A percentile compares a stretch with the other conserved stretches of the same genome.
These are phyloP conservation scores for Penicillium sp. DNA, from an alignment of 2,329 filamentous ascomycete genomes.

Conservation along the genomic window DNA sequence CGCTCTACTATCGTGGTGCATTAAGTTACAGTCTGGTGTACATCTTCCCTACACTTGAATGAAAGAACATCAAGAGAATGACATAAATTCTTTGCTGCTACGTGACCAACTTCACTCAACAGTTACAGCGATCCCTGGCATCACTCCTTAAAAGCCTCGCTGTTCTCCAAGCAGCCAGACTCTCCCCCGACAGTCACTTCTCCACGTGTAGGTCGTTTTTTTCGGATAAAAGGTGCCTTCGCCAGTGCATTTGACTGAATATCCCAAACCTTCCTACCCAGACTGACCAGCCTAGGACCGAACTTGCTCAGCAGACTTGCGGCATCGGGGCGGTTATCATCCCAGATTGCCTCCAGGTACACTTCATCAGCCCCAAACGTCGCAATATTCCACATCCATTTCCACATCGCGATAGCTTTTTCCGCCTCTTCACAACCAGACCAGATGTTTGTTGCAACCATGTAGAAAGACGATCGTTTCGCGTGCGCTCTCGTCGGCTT, in stretches of 20 bases:
- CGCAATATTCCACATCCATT: slow-evolving; percentile 31
- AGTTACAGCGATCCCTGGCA: too few species aligned
- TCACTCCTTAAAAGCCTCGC: too few species aligned
- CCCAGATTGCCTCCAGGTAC: neutral
- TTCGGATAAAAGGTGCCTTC: slow-evolving; percentile 12
- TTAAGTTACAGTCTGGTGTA: too few species aligned
- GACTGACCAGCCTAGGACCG: slow-evolving; percentile 36
- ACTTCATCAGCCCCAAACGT: slow-evolving; percentile 37
- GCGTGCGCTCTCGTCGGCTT: slow-evolving; percentile 52
- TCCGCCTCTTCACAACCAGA: slow-evolving; percentile 37
- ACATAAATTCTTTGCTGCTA: too few species aligned
- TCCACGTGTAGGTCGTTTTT: too few species aligned
- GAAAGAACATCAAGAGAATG: too few species aligned
- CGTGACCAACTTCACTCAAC: too few species aligned
- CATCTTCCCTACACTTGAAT: too few species aligned
- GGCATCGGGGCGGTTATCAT: slow-evolving; percentile 20
- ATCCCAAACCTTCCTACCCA: slow-evolving; percentile 42
- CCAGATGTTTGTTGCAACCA: slow-evolving; percentile 54
- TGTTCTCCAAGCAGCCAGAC: too few species aligned
- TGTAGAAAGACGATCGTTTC: slow-evolving; percentile 58
- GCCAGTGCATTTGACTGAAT: slow-evolving; percentile 20
- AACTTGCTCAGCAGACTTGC: slow-evolving; percentile 42
- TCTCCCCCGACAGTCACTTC: too few species aligned
- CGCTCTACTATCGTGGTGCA: too few species aligned
- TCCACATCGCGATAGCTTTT: slow-evolving; percentile 46